Evolutionary conservation across 768 basidiomycete genomes (phyloP).

Genomic region (Mycena crocata): DNA sequence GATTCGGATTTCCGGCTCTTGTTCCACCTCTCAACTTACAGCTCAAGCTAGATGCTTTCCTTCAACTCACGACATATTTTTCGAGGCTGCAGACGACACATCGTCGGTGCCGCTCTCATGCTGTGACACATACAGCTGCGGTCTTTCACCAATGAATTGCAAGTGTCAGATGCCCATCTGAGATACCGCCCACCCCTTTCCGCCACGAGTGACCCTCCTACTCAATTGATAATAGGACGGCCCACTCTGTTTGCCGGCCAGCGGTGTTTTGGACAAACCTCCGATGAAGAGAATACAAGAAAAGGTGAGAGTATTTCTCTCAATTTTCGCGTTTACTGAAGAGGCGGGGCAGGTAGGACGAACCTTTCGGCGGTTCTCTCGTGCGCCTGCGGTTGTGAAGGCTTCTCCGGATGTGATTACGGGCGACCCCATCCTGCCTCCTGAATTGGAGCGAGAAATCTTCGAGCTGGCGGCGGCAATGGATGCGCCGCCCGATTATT

Average conservation of each 20-base stretch:
- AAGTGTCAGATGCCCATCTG: too few relatives aligned
- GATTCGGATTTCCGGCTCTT: neutral
- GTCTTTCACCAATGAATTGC: too few relatives aligned
- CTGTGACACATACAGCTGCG: too few relatives aligned
- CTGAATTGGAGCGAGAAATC: constrained; percentile 28
- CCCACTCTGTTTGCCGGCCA: too few relatives aligned
- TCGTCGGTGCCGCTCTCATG: neutral
- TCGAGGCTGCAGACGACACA: too few relatives aligned
- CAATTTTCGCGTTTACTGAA: neutral
- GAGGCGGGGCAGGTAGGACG: neutral
- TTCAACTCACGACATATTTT: neutral
- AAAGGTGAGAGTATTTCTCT: neutral
- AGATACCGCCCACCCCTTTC: neutral
- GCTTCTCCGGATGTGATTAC: neutral
- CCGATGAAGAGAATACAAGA: constrained; percentile 13
- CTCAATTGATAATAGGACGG: too few relatives aligned
- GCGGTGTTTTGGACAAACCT: neutral
- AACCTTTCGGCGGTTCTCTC: neutral
- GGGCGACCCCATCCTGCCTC: constrained; percentile 27
- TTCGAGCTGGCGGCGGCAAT: constrained; percentile 23
- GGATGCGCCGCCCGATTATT: neutral
- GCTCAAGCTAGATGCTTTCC: too few relatives aligned
- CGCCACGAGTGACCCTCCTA: neutral
- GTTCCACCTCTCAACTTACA: too few relatives aligned
- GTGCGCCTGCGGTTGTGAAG: neutral